A percentile compares a stretch with the other conserved stretches of the same genome.
These are phyloP conservation scores for Drosera capensis DNA, from an alignment of 148 eudicot genomes.

Conservation along the genomic window DNA sequence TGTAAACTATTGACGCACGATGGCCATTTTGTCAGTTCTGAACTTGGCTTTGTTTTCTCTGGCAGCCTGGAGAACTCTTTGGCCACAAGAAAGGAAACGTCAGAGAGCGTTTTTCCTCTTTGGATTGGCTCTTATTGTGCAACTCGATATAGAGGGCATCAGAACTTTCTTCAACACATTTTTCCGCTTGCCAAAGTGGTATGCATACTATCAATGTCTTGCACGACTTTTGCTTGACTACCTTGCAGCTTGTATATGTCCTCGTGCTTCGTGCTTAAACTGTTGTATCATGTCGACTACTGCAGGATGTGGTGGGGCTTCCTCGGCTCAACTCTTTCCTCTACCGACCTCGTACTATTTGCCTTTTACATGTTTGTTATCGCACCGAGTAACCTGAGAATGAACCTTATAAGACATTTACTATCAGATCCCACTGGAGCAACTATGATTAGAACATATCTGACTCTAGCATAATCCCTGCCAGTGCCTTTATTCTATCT, in stretches of 20 bases:
- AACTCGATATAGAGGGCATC: conserved; percentile 79
- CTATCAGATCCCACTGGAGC: conserved; percentile 87
- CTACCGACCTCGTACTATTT: conserved; percentile 65
- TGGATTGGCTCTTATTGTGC: conserved; percentile 83
- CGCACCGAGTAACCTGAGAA: conserved; percentile 80
- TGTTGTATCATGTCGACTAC: conserved; percentile 1
- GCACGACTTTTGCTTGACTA: not conserved
- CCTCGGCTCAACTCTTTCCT: conserved; percentile 76
- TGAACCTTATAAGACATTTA: conserved; percentile 62
- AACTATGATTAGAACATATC: conserved; percentile 66
- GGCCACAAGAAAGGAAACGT: conserved; percentile 95
- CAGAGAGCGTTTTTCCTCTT: conserved; percentile 94
- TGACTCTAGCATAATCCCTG: conserved; percentile 14
- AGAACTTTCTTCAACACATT: conserved; percentile 77
- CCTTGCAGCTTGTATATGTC: not conserved
- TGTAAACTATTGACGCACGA: not conserved
- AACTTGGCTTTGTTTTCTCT: not conserved
- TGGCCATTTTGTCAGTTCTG: not conserved
- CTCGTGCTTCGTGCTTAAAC: not conserved
- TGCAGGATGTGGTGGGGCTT: conserved; percentile 98
- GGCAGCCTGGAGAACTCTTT: conserved; percentile 92
- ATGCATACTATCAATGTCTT: not conserved
- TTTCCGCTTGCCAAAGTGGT: conserved; percentile 89
- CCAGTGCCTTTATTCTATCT: too few species aligned
- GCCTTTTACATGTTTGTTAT: conserved; percentile 84